Evolutionary conservation across 495 filamentous ascomycete species (phyloP), one percentile per base, ranked within the genome.

Genomic region (Geoglossum glabrum): DNA sequence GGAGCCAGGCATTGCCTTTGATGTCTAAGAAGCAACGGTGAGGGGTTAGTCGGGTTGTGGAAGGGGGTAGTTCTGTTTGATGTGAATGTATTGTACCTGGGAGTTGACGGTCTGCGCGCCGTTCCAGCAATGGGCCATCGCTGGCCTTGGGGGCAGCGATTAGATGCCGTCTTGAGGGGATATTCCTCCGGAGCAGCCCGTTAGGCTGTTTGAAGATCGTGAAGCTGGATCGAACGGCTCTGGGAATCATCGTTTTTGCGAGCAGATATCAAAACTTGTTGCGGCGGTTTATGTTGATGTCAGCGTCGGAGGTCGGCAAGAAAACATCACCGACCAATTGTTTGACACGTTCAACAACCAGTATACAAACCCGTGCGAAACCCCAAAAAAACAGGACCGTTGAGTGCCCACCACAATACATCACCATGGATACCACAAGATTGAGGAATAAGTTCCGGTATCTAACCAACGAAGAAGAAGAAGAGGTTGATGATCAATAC

Each of bases 31-130:
- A 9, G 4, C 19, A 21, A 5, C 3, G n/a, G 17, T 0, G n/a
- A 3, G 40, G 10, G 40, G n/a, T 45, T 45, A 45, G 40, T 45
- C 17, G 40, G 17, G 40, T 1, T 21, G n/a, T n/a, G n/a, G n/a
- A n/a, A n/a, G n/a, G n/a, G 31, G 3, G 40, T 21, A 45, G 40
- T 5, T 21, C 3, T 1, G 23, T 45, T 3, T 45, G n/a, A 21
- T 21, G n/a, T 10, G n/a, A 45, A 10, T 17, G 17, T 1, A 45
- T 21, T 26, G 68, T 56, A 6, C 57, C 68, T 54, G 88, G 88
- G 6, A 95, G 78, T 59, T 84, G 86, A 58, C 89, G 81, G 69
- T 94, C 87, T 59, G 83, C 69, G 58, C 88, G 80, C 61, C 89
- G 81, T 63, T 83, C 80, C 75, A 90, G 79, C 61, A 95, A 71